Evolutionary conservation across 2,329 filamentous ascomycete species (phyloP).

Genomic region (Beauveria sp.): DNA sequence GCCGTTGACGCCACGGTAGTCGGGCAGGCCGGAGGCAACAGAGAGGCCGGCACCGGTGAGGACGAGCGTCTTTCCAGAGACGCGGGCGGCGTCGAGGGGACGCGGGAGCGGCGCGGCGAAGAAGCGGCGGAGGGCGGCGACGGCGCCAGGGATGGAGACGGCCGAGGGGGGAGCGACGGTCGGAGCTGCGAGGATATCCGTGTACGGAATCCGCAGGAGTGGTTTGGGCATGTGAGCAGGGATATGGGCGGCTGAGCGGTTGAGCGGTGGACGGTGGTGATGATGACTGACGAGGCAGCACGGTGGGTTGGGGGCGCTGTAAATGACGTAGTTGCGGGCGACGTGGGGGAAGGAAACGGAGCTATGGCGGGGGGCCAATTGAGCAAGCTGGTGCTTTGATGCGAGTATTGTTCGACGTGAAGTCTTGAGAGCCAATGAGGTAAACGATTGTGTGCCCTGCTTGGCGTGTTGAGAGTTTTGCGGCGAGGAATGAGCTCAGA

Average conservation of each 20-base stretch:
- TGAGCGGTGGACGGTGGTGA: background rate
- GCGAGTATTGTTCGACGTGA: no score
- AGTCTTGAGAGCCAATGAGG: no score
- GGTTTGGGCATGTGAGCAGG: slow-evolving; percentile 52
- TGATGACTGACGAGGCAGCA: background rate
- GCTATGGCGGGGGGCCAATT: background rate
- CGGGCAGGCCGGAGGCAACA: slow-evolving; percentile 84
- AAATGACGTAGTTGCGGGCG: background rate
- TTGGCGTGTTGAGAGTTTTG: background rate
- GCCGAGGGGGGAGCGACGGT: slow-evolving; percentile 68
- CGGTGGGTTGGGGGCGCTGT: background rate
- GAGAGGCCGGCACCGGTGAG: slow-evolving; percentile 84
- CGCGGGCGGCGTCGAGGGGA: slow-evolving; percentile 23
- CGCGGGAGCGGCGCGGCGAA: slow-evolving; percentile 52
- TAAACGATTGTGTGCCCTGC: no score
- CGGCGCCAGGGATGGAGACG: slow-evolving; percentile 60
- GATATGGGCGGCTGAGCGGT: background rate
- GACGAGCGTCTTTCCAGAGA: slow-evolving; percentile 36
- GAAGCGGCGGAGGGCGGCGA: slow-evolving; percentile 71
- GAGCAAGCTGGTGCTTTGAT: background rate
- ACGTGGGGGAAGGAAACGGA: background rate
- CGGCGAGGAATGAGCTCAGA: background rate
- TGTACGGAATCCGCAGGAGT: slow-evolving; percentile 85
- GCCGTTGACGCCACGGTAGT: slow-evolving; percentile 83
- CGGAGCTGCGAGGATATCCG: slow-evolving; percentile 68